phyloP scores from a whole-genome alignment of 768 basidiomycete species.

The Boletus subcaerulescens region DNA sequence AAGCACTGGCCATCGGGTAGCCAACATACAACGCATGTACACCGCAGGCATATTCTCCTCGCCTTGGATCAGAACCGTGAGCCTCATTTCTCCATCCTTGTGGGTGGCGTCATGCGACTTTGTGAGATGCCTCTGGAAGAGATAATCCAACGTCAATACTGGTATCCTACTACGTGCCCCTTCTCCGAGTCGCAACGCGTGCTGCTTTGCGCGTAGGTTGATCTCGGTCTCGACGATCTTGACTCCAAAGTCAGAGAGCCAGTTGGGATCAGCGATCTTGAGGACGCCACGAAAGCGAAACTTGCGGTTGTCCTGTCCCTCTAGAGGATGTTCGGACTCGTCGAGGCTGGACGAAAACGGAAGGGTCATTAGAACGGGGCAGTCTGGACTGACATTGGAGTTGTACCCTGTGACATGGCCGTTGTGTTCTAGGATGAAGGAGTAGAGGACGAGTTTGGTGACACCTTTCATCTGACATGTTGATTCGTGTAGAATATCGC shows the following conservation, averaged over 20 bases:
- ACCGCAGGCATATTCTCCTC: conserved; percentile 38
- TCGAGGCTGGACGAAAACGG: conserved; percentile 39
- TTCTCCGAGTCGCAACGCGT: conserved; percentile 17
- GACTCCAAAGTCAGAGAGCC: conserved; percentile 49
- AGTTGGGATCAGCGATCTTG: conserved; percentile 41
- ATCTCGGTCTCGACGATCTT: conserved; percentile 44
- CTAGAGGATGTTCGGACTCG: conserved; percentile 40
- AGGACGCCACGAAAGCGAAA: conserved; percentile 54
- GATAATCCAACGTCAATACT: conserved; percentile 33
- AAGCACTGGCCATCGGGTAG: neutral
- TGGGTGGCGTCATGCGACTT: conserved; percentile 13
- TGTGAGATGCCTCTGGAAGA: conserved; percentile 31
- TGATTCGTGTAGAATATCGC: conserved; percentile 20
- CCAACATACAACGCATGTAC: conserved; percentile 39
- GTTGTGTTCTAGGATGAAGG: conserved; percentile 29
- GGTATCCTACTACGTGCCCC: conserved; percentile 16
- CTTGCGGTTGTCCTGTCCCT: conserved; percentile 28
- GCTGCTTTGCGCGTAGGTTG: conserved; percentile 35
- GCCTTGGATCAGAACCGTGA: conserved; percentile 45
- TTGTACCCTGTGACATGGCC: conserved; percentile 27
- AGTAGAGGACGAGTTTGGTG: conserved; percentile 23
- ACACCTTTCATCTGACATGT: conserved; percentile 14
- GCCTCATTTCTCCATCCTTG: conserved; percentile 15
- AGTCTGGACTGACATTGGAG: neutral
- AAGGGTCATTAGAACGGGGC: neutral